Evolutionary conservation across 1,284 basidiomycete species (phyloP), one percentile per base, ranked within the genome.

Genomic region (Pseudozyma pruni): DNA sequence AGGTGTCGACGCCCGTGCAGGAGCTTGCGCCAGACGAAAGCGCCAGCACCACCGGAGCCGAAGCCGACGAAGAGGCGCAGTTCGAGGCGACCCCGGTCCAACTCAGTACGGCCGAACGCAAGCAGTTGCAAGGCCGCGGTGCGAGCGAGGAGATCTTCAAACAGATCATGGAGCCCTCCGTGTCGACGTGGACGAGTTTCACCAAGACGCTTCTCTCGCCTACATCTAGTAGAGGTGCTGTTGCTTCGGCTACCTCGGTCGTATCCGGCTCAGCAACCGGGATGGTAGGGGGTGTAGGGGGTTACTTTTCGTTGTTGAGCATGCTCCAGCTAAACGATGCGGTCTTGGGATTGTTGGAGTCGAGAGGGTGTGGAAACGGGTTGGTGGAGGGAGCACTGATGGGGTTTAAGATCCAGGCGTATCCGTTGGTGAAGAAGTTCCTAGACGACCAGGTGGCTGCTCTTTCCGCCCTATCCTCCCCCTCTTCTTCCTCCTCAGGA

Each of bases 141-240:
- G 76, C 70, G 14, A 56, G 32, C 16, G 78, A 78, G 37, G 78
- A 78, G 58, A 59, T 79, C 6, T 80, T 79, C 55, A 75, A 64
- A 39, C 80, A 82, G 66, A 72, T 80, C 19, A 68, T 80, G 54
- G 79, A 82, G 52, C 80, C 80, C 11, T 64, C 68, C 0, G 39
- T 80, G 0, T 23, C 49, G 0, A 69, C 60, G 20, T 80, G 70
- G 60, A 49, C 48, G 10, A 19, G 23, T 1, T 75, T 79, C 22
- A 53, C 50, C 22, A 51, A 67, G n/a, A 40, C 72, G 0, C 54
- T 81, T 9, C 46, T 81, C 0, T 23, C 49, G 0, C 19, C 61
- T 10, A 20, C 47, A 6, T n/a, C 51, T 1, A 51, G 53, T 8
- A 44, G 8, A 19, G 40, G 68, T 4, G 56, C 37, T 9, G 33